Conservation (phyloP, 2,329 filamentous ascomycete species). For the Colletotrichum caudatum region DNA sequence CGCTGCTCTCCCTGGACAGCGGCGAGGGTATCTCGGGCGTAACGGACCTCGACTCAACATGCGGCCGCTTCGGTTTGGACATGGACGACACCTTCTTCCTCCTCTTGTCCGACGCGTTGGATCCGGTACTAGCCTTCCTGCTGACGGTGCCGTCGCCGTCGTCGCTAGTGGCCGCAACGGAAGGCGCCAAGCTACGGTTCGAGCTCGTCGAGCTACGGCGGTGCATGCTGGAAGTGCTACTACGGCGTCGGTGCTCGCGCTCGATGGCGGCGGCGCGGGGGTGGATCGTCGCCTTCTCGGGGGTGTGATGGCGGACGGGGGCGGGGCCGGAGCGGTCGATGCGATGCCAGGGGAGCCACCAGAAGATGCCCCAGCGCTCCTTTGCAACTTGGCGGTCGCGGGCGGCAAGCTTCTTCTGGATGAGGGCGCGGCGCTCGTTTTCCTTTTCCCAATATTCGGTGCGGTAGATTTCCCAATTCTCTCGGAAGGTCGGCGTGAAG, state of each 20-base stretch:
- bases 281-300: constrained; percentile 54
- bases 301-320: constrained; percentile 47
- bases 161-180: constrained; percentile 51
- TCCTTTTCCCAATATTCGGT: constrained; percentile 97
- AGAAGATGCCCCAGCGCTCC: constrained; percentile 79
- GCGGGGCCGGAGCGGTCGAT: constrained; percentile 47
- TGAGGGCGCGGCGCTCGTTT: constrained; percentile 84
- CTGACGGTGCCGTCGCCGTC: constrained; percentile 54
- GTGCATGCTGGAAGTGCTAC: constrained; percentile 58
- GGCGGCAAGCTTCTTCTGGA: constrained; percentile 77
- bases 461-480: constrained; percentile 96
- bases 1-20: constrained; percentile 61
- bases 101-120: constrained; percentile 61
- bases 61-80: constrained; percentile 58
- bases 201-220: constrained; percentile 66
- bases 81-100: constrained; percentile 61
- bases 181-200: constrained; percentile 63
- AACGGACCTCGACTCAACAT: constrained; percentile 63
- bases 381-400: constrained; percentile 76
- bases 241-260: constrained; percentile 61
- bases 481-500: constrained; percentile 92
- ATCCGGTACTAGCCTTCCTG: constrained; percentile 62
- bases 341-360: constrained; percentile 82
- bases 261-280: constrained; percentile 58
- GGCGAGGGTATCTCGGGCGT: constrained; percentile 68